Conservation (phyloP, 768 basidiomycete species). For the Mycena kentingensis region DNA sequence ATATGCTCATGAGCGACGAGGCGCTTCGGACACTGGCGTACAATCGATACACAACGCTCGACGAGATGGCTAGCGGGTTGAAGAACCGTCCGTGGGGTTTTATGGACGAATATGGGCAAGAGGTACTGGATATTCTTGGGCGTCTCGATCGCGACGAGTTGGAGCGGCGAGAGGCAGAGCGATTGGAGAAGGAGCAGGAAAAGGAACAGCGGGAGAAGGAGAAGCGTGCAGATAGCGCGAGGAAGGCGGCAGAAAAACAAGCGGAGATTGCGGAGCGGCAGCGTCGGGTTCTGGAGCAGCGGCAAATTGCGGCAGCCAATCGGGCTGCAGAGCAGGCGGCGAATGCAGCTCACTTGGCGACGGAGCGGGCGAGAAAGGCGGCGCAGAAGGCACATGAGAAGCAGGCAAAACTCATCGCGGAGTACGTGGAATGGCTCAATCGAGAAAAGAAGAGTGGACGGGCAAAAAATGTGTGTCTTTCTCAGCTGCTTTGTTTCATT, state of each 20-base stretch:
- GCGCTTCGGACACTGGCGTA: conserved; percentile 28
- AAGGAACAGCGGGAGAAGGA: background rate
- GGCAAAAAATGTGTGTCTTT: too few relatives aligned
- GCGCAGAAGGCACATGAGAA: too few relatives aligned
- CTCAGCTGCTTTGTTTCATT: too few relatives aligned
- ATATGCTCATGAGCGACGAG: too few relatives aligned
- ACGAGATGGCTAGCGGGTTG: conserved; percentile 11
- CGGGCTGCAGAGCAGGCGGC: too few relatives aligned
- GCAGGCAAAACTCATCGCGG: too few relatives aligned
- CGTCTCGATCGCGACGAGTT: background rate
- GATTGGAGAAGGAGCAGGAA: background rate
- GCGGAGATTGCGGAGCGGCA: background rate
- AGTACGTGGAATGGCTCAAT: too few relatives aligned
- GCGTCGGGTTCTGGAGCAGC: too few relatives aligned
- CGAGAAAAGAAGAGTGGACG: too few relatives aligned
- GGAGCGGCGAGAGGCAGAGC: background rate
- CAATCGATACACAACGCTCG: conserved; percentile 18
- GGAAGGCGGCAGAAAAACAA: background rate
- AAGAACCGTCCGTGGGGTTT: conserved; percentile 6
- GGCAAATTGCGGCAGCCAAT: too few relatives aligned
- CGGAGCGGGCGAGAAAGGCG: too few relatives aligned
- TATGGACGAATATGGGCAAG: conserved; percentile 22
- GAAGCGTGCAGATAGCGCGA: background rate
- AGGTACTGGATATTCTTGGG: conserved; percentile 15
- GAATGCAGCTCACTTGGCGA: too few relatives aligned